Conservation (phyloP, 2,329 filamentous ascomycete genomes). For the Colletotrichum spaethianum region DNA sequence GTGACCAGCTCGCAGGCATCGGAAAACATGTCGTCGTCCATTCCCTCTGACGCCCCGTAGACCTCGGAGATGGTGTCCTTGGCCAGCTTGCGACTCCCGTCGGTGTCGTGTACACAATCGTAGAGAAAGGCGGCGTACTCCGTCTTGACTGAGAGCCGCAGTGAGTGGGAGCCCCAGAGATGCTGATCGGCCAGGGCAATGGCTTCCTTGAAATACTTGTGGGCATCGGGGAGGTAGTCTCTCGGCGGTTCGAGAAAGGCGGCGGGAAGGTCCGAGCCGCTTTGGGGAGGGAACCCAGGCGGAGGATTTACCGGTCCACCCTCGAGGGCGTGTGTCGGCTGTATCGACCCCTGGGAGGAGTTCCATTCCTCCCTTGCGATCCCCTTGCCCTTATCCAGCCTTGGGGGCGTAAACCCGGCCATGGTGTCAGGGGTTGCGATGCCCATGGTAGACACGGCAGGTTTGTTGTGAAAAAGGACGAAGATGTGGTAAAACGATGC, state of each 20-base stretch:
- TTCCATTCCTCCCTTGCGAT: slow-evolving; percentile 60
- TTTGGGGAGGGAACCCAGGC: slow-evolving; percentile 64
- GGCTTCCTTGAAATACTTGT: slow-evolving; percentile 85
- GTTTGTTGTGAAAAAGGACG: slow-evolving; percentile 94
- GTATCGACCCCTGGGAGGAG: slow-evolving; percentile 60
- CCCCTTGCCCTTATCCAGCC: slow-evolving; percentile 64
- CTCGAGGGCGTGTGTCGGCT: slow-evolving; percentile 66
- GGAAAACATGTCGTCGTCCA: slow-evolving; percentile 95
- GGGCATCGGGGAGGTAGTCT: slow-evolving; percentile 88
- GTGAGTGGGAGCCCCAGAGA: slow-evolving; percentile 89
- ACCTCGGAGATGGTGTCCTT: slow-evolving; percentile 90
- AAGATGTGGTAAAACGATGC: slow-evolving; percentile 98
- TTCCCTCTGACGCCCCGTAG: slow-evolving; percentile 90
- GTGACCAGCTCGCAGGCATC: slow-evolving; percentile 92
- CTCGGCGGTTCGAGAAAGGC: slow-evolving; percentile 82
- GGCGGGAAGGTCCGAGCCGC: slow-evolving; percentile 51
- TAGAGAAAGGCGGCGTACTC: slow-evolving; percentile 95
- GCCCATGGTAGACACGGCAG: slow-evolving; percentile 77
- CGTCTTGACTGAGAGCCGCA: slow-evolving; percentile 90
- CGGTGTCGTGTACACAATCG: slow-evolving; percentile 89
- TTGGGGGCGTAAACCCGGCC: slow-evolving; percentile 54
- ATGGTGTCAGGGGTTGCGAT: slow-evolving; percentile 64
- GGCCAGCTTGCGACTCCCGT: slow-evolving; percentile 82
- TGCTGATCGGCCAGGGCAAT: slow-evolving; percentile 80
- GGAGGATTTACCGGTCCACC: slow-evolving; percentile 72